These are phyloP conservation scores for Madurella mycetomatis DNA, from an alignment of 2,329 filamentous ascomycete species.

Conservation along the genomic window DNA sequence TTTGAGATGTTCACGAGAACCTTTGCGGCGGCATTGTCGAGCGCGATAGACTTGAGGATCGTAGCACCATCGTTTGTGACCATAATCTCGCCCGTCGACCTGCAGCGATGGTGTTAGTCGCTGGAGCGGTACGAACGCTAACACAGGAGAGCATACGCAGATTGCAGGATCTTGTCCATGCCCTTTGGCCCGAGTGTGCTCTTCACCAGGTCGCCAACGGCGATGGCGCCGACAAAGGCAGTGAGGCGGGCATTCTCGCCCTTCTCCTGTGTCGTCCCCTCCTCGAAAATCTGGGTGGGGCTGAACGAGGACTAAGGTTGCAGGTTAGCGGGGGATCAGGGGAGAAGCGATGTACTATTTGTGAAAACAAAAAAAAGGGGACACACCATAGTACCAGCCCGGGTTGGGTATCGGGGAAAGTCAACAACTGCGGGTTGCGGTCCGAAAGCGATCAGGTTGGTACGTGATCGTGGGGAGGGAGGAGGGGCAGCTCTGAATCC, in stretches of 20 bases:
- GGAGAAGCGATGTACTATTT: background rate
- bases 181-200: constrained; percentile 95
- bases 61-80: constrained; percentile 99
- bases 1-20: constrained; percentile 99
- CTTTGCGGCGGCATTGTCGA: constrained; percentile 97
- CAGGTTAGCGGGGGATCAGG: constrained; percentile 3
- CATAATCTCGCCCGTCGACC: constrained; percentile 93
- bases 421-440: constrained; percentile 4
- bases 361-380: background rate
- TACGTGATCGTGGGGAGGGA: constrained; percentile 19
- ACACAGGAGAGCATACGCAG: constrained; percentile 61
- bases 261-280: constrained; percentile 96
- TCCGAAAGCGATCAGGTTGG: constrained; percentile 2
- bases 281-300: constrained; percentile 96
- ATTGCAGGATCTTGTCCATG: constrained; percentile 98
- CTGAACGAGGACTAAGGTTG: constrained; percentile 57
- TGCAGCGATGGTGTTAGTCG: constrained; percentile 33
- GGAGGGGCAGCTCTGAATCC: constrained; percentile 23
- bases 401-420: constrained; percentile 9
- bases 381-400: constrained; percentile 21
- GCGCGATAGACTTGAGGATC: constrained; percentile 95
- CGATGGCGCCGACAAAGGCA: constrained; percentile 97
- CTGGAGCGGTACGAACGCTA: constrained; percentile 1
- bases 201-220: constrained; percentile 95
- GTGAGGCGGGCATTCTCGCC: constrained; percentile 97